Percentiles rank a stretch among this genome's conserved stretches.
Evolutionary conservation across 441 rosid genomes (phyloP).

Genomic region (Adansonia grandidieri): DNA sequence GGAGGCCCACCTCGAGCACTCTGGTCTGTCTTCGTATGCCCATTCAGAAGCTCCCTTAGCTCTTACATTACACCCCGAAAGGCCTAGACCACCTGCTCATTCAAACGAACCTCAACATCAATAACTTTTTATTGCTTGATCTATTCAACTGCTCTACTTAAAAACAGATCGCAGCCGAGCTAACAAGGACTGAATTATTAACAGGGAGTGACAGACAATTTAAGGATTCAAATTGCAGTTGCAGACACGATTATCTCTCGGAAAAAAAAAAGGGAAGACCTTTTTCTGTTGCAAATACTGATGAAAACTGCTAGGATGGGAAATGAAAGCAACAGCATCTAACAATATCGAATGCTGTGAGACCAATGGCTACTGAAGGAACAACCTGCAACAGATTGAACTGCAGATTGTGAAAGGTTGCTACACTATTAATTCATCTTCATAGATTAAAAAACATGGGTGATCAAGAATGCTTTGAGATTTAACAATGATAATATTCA

Average conservation of each 20-base stretch:
- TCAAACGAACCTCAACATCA: background rate
- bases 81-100: too few species aligned
- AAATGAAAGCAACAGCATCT: background rate
- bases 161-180: background rate
- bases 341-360: slow-evolving; percentile 11
- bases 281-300: background rate
- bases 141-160: background rate
- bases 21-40: too few species aligned
- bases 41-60: too few species aligned
- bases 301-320: slow-evolving; percentile 13
- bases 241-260: too few species aligned
- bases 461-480: background rate
- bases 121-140: background rate
- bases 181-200: background rate
- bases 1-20: too few species aligned
- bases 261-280: background rate
- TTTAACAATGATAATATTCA: background rate
- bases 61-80: too few species aligned
- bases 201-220: background rate
- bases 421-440: background rate
- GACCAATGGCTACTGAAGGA: slow-evolving; percentile 23
- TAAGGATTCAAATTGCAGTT: too few species aligned
- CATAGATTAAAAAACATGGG: background rate
- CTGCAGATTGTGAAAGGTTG: background rate
- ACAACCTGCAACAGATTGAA: slow-evolving; percentile 16